Base-by-base conservation (phyloP, 805 yeast genomes). In the Candida nitratophila region DNA sequence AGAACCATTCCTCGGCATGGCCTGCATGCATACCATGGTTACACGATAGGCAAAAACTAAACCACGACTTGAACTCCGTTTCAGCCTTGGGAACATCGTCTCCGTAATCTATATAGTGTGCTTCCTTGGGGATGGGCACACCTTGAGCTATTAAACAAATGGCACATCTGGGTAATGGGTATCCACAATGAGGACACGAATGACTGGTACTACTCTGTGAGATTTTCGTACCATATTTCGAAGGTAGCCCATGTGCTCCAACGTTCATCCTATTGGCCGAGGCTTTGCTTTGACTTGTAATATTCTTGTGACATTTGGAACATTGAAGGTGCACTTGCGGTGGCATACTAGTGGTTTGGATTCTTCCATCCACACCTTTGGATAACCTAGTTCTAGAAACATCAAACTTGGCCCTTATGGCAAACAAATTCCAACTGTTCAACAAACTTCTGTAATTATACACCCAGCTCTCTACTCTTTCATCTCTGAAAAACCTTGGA, bases 1-100 rank as follows among this genome's bases (percentile, higher is more conserved):
- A 75, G 60, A 91, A 91, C 99, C 99, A 91, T 55, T 90, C 95
- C 50, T 86, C 89, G 0, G 97, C 97, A 60, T 91, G 99, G 4
- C 85, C 89, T 0, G 96, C 89, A 65, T 91, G 99, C 77, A 82
- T 82, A 1, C 96, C 96, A 55, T 91, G 99, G 57, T 85, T 87
- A 59, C 99, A 91, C 30, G 82, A 77, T 50, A 91, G 65, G 56
- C 99, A 91, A 64, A 88, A 88, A 52, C 93, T 86, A 52, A 91
- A 89, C 96, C 96, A 88, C 49, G 84, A 83, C 47, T 79, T 75
- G 59, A 85, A 77, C 47, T 66, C 64, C 17, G 67, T 63, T 46
- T 69, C 74, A 21, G 68, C 63, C 22, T 56, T 54, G 20, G 48
- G 33, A 27, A 40, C 16, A 19, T 50, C 47, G 4, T 40, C 47